Conservation (phyloP, 2,329 filamentous ascomycete genomes). For the Huntiella decipiens region DNA sequence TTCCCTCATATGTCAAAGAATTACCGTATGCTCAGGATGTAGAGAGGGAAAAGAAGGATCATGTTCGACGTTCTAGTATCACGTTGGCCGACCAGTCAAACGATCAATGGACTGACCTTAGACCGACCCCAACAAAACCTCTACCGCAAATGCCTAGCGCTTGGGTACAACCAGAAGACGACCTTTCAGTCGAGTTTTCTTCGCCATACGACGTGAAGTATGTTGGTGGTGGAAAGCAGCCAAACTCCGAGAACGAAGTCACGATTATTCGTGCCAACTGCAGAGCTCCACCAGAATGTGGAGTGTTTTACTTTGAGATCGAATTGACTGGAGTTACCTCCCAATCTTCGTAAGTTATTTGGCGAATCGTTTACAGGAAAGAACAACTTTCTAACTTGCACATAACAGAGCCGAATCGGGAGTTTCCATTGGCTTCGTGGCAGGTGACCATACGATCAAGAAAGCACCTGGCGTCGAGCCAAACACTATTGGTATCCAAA, state of each 20-base stretch:
- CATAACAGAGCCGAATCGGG: not conserved
- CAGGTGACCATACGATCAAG: no score
- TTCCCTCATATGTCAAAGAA: no score
- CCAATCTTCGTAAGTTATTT: conserved; percentile 19
- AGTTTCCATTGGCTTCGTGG: conserved; percentile 32
- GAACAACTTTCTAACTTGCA: not conserved
- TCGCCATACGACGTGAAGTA: conserved; percentile 39
- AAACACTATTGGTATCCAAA: conserved; percentile 50
- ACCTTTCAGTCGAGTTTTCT: conserved; percentile 33
- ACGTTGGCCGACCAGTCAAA: no score
- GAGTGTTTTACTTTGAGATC: conserved; percentile 86
- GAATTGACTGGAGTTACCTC: conserved; percentile 12
- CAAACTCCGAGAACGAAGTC: conserved; percentile 45
- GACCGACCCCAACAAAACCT: no score
- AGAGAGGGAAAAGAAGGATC: no score
- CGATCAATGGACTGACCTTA: no score
- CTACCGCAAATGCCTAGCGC: no score
- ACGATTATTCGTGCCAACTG: conserved; percentile 67
- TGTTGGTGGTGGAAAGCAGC: conserved; percentile 22
- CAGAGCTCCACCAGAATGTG: conserved; percentile 73
- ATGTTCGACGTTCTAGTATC: no score
- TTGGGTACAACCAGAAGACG: no score
- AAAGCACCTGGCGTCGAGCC: conserved; percentile 44
- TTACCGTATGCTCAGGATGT: no score
- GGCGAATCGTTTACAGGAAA: conserved; percentile 16